Base-by-base conservation (phyloP, 768 basidiomycete species). In the Podaxis pistillaris region DNA sequence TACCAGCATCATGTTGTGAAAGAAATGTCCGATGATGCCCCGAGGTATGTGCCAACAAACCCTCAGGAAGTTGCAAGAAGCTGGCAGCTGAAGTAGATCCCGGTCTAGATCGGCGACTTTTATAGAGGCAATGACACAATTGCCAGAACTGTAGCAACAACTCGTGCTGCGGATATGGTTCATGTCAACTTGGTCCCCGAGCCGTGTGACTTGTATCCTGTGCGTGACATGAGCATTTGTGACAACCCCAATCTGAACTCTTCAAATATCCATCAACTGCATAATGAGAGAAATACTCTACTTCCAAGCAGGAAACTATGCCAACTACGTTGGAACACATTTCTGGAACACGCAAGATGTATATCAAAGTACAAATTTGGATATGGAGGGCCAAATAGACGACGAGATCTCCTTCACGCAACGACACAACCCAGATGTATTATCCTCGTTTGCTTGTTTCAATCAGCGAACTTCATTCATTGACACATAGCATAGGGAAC, bases 311-410 rank as follows among this genome's bases (percentile, higher is more conserved):
- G 90, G 90, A 60, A 71, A 78, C 37, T 68, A 83, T 49, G 80
- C 90, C 19, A 92, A 93, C 68, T 86, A 86, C 68, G 73, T 82
- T 19, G 90, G 89, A 51, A 84, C 89, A 0, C 91, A 93, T 68
- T 92, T 90, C 67, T 93, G 90, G 90, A 92, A 92, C 68, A 82
- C 88, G 1, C 90, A 92, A 72, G 87, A 91, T 71, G 80, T 73
- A 65, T 92, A 92, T 71, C 81, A 88, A 66, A 76, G 78, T 0
- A 82, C 82, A 63, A 76, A 77, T 22, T 80, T 80, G 52, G 73
- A 71, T 41, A 76, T 79, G 58, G 79, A 81, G 24, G 68, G 80
- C 3, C 60, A 78, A 36, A 74, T 84, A 40, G 78, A 83, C 61
- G 77, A 83, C 68, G 79, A 81, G 64, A 74, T 89, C 53, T 91